Conservation (phyloP, 225 moss, liverwort and hornwort species). For the Sphagnum contortum region DNA sequence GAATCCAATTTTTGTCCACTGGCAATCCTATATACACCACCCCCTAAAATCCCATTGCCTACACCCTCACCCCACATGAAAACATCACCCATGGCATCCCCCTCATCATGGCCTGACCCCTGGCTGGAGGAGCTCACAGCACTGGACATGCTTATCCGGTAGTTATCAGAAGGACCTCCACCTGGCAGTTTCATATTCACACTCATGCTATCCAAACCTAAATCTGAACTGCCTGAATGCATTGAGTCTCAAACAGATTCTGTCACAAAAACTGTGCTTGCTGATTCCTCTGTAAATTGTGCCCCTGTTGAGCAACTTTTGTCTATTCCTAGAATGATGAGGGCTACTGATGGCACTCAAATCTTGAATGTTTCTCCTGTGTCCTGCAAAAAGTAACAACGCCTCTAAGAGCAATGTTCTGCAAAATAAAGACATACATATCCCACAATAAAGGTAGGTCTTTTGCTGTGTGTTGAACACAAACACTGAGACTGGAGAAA, state of each 20-base stretch:
- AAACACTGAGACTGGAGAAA: too few species aligned
- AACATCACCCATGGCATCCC: constrained; percentile 87
- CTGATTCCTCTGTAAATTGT: constrained; percentile 37
- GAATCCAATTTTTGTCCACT: constrained; percentile 63
- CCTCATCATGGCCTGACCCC: constrained; percentile 85
- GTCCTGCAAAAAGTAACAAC: constrained; percentile 38
- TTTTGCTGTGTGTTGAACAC: too few species aligned
- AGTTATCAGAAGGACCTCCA: constrained; percentile 59
- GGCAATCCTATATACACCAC: constrained; percentile 55
- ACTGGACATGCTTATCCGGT: constrained; percentile 96
- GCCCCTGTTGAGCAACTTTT: constrained; percentile 39
- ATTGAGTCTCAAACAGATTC: constrained; percentile 76
- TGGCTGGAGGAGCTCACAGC: constrained; percentile 99
- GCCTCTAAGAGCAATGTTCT: background rate
- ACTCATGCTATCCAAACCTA: constrained; percentile 66
- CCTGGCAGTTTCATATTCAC: constrained; percentile 53
- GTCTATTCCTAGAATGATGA: constrained; percentile 35
- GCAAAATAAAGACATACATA: too few species aligned
- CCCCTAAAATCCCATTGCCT: constrained; percentile 88
- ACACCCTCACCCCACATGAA: constrained; percentile 98
- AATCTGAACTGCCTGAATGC: constrained; percentile 90
- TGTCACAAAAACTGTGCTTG: constrained; percentile 41
- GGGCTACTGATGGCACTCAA: constrained; percentile 70
- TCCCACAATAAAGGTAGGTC: too few species aligned
- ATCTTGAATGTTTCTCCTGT: constrained; percentile 39